These are phyloP conservation scores for Neurospora sp. DNA, from an alignment of 495 filamentous ascomycete genomes.

Conservation along the genomic window DNA sequence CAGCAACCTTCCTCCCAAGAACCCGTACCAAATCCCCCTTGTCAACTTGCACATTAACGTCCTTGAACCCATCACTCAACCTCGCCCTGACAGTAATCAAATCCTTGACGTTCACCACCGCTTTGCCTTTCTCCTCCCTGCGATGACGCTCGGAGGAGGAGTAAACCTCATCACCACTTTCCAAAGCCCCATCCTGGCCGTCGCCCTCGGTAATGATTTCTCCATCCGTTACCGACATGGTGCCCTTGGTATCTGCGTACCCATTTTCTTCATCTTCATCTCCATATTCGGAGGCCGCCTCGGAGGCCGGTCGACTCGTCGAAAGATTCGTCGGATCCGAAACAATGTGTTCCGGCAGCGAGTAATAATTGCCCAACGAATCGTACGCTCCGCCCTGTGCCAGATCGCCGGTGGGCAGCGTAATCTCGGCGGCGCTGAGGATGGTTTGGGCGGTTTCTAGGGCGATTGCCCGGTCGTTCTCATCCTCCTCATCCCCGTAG, in stretches of 20 bases:
- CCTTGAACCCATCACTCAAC: slow-evolving; percentile 60
- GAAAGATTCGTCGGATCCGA: slow-evolving; percentile 64
- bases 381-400: slow-evolving; percentile 66
- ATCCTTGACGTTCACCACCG: slow-evolving; percentile 31
- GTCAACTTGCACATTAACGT: slow-evolving; percentile 50
- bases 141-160: slow-evolving; percentile 32
- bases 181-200: slow-evolving; percentile 22
- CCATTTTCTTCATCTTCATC: slow-evolving; percentile 9
- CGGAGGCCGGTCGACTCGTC: slow-evolving; percentile 22
- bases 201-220: slow-evolving; percentile 28
- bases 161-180: slow-evolving; percentile 35
- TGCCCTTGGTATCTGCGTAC: slow-evolving; percentile 27
- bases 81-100: slow-evolving; percentile 54
- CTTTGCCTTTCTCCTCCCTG: slow-evolving; percentile 58
- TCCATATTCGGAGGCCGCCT: slow-evolving; percentile 8
- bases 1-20: slow-evolving; percentile 51
- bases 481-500: not conserved
- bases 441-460: slow-evolving; percentile 67
- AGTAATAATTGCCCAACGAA: slow-evolving; percentile 63
- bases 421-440: slow-evolving; percentile 68
- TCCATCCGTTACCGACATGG: slow-evolving; percentile 29
- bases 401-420: slow-evolving; percentile 64
- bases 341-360: slow-evolving; percentile 65
- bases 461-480: slow-evolving; percentile 25
- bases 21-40: slow-evolving; percentile 53